Percentiles rank a stretch among this genome's conserved stretches.
These are phyloP conservation scores for Trebouxia sp. DNA, from an alignment of 139 green algal species.

Conservation along the genomic window DNA sequence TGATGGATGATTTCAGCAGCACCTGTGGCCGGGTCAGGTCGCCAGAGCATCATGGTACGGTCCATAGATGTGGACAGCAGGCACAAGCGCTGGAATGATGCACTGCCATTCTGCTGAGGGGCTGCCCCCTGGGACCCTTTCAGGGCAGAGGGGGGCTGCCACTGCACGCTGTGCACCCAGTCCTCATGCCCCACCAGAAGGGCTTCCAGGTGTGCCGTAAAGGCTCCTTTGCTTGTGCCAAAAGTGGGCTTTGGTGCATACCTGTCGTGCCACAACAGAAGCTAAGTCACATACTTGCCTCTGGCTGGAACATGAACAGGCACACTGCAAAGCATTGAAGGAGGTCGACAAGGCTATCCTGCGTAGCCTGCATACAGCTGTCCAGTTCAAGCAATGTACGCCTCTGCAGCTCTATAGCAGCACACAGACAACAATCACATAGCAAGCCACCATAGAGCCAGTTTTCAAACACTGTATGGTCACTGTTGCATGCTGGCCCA, in stretches of 20 bases:
- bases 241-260: constrained; percentile 24
- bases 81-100: constrained; percentile 21
- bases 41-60: constrained; percentile 94
- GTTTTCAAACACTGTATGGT: too few relatives aligned
- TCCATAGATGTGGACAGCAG: constrained; percentile 95
- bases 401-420: background rate
- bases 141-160: constrained; percentile 49
- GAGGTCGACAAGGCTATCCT: too few relatives aligned
- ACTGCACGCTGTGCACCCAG: constrained; percentile 88
- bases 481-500: too few relatives aligned
- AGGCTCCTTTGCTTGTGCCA: constrained; percentile 25
- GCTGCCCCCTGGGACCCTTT: background rate
- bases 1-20: too few relatives aligned
- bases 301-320: background rate
- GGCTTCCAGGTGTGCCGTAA: constrained; percentile 68
- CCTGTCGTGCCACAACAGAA: background rate
- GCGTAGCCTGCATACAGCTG: too few relatives aligned
- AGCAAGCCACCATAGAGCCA: background rate
- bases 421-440: background rate
- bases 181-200: constrained; percentile 94
- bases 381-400: background rate
- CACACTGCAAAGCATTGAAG: background rate
- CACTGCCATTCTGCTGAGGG: background rate
- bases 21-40: constrained; percentile 57
- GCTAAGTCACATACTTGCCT: background rate